These are phyloP conservation scores for Yamadazyma takamatsuzukensis DNA, from an alignment of 805 yeast species.

Conservation along the genomic window DNA sequence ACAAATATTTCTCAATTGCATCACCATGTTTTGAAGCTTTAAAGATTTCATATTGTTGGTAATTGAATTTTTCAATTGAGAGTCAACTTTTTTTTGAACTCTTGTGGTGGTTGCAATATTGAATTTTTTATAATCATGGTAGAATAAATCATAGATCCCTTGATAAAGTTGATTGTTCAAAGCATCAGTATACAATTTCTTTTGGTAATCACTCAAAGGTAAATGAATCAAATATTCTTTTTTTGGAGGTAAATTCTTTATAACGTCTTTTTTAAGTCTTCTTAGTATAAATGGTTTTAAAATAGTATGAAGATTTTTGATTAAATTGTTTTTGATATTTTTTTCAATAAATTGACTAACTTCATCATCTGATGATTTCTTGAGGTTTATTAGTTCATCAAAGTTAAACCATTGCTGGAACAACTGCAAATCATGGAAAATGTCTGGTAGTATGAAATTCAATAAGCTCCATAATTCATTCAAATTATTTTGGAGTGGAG, in stretches of 20 bases:
- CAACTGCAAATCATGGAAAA: conserved; percentile 82
- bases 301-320: conserved; percentile 79
- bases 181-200: conserved; percentile 54
- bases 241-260: conserved; percentile 75
- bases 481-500: conserved; percentile 90
- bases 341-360: conserved; percentile 52
- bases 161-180: conserved; percentile 42
- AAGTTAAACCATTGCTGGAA: conserved; percentile 96
- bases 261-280: conserved; percentile 72
- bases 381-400: conserved; percentile 46
- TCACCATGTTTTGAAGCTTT: conserved; percentile 58
- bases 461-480: conserved; percentile 89
- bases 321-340: conserved; percentile 49
- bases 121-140: conserved; percentile 48
- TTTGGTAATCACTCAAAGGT: conserved; percentile 61
- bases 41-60: conserved; percentile 5
- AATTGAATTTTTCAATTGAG: conserved; percentile 4
- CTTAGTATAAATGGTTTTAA: conserved; percentile 84
- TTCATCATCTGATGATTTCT: conserved; percentile 23
- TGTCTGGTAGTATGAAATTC: conserved; percentile 88
- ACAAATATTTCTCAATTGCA: conserved; percentile 83
- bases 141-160: conserved; percentile 42
- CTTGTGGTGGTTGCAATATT: conserved; percentile 21
- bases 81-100: conserved; percentile 3
- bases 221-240: conserved; percentile 83